Evolutionary conservation across 2,329 filamentous ascomycete species (phyloP).

Genomic region (Fusarium buxicola): DNA sequence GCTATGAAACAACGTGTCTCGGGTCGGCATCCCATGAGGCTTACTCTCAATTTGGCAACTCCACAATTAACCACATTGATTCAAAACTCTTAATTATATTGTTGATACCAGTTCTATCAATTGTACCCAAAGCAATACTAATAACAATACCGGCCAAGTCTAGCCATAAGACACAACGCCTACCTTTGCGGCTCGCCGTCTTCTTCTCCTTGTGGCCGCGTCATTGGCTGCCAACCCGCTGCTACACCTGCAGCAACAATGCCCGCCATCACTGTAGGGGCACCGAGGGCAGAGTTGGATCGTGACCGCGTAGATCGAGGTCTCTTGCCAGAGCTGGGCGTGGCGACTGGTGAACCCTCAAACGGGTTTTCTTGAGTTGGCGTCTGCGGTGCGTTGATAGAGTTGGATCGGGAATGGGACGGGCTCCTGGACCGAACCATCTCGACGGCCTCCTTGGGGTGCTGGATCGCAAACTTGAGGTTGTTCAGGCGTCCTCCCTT

Average conservation of each 20-base stretch:
- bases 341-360: constrained; percentile 60
- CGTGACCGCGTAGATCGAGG: constrained; percentile 75
- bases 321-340: constrained; percentile 70
- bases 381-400: constrained; percentile 70
- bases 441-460: constrained; percentile 76
- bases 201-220: constrained; percentile 44
- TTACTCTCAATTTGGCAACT: too few relatives aligned
- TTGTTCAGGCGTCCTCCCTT: constrained; percentile 86
- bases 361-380: constrained; percentile 69
- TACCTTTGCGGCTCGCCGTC: constrained; percentile 43
- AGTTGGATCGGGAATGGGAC: constrained; percentile 73
- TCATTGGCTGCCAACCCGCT: constrained; percentile 79
- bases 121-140: constrained; percentile 39
- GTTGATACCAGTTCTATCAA: constrained; percentile 35
- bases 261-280: constrained; percentile 84
- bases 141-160: constrained; percentile 29
- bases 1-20: too few relatives aligned
- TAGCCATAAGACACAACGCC: constrained; percentile 30
- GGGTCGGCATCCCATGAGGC: too few relatives aligned
- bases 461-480: constrained; percentile 80
- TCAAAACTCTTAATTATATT: constrained; percentile 25
- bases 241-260: constrained; percentile 82
- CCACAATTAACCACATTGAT: too few relatives aligned
- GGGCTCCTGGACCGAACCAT: constrained; percentile 71
- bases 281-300: constrained; percentile 77